Conservation (phyloP, 768 basidiomycete species). For the Omphalotus guepiniiformis region DNA sequence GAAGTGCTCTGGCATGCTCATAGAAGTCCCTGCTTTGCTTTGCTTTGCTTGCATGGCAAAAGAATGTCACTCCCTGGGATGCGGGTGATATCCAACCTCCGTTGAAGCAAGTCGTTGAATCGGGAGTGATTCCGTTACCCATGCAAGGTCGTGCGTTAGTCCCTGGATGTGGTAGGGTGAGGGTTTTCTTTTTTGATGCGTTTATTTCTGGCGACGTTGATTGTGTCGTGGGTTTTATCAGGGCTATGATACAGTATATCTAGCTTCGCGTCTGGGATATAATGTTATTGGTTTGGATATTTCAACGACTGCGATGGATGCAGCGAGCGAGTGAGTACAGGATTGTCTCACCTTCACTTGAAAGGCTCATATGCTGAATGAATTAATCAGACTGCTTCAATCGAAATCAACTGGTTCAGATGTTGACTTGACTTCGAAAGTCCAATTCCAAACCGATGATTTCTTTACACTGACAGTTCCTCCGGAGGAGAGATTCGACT, state of each 20-base stretch:
- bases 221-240: conserved; percentile 20
- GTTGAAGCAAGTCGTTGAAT: conserved; percentile 46
- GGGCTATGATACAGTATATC: conserved; percentile 59
- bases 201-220: too few species aligned
- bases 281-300: conserved; percentile 53
- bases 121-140: conserved; percentile 41
- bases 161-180: conserved; percentile 54
- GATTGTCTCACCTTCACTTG: conserved; percentile 1
- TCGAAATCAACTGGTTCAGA: conserved; percentile 8
- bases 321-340: conserved; percentile 38
- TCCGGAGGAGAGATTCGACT: conserved; percentile 40
- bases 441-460: conserved; percentile 40
- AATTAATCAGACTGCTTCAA: neutral
- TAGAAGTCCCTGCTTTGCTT: neutral
- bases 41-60: conserved; percentile 31
- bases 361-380: neutral
- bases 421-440: conserved; percentile 21
- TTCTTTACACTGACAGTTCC: conserved; percentile 49
- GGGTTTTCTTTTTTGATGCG: too few species aligned
- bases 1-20: neutral
- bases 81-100: conserved; percentile 50
- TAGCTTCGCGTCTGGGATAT: conserved; percentile 45
- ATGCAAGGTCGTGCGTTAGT: conserved; percentile 39
- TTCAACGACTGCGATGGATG: conserved; percentile 47
- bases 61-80: conserved; percentile 62